A percentile compares a stretch with the other conserved stretches of the same genome.
Conservation (phyloP, 31 red algal species). For the Asparagopsis taxiformis region DNA sequence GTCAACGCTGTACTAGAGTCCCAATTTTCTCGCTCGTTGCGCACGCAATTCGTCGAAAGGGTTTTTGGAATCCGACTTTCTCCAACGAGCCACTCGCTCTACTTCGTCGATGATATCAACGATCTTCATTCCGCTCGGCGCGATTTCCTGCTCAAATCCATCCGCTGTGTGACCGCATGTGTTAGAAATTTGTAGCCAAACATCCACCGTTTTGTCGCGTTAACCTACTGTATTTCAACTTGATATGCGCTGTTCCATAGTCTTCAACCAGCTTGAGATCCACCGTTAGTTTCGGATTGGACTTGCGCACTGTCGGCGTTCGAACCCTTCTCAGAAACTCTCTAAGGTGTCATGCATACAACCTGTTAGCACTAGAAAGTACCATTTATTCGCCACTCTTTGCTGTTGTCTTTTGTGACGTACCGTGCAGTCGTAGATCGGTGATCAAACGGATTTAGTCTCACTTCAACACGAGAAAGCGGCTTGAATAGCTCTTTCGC, state of each 20-base stretch:
- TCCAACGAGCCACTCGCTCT: conserved; percentile 43
- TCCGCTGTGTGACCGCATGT: conserved; percentile 15
- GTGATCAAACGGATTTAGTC: conserved; percentile 51
- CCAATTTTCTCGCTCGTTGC: conserved; percentile 16
- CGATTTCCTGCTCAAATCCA: conserved; percentile 21
- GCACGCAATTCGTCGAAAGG: conserved; percentile 31
- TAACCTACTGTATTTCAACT: conserved; percentile 45
- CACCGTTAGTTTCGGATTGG: conserved; percentile 33
- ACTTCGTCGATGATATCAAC: conserved; percentile 46
- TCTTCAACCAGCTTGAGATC: conserved; percentile 23
- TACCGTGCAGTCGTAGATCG: conserved; percentile 54
- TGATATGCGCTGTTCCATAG: conserved; percentile 26
- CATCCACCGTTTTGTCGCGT: no score
- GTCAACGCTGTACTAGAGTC: not conserved
- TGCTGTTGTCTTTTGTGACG: not conserved
- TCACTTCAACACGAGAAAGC: conserved; percentile 25
- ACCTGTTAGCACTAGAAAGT: no score
- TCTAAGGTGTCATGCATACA: conserved; percentile 20
- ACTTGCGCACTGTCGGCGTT: conserved; percentile 45
- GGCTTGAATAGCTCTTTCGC: conserved; percentile 53
- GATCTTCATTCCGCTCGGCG: conserved; percentile 32
- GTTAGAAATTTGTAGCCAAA: no score
- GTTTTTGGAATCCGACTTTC: conserved; percentile 12
- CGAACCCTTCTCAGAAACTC: conserved; percentile 50
- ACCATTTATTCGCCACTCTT: no score